Evolutionary conservation across 768 basidiomycete genomes (phyloP).

Genomic region (Crepidotus variabilis): DNA sequence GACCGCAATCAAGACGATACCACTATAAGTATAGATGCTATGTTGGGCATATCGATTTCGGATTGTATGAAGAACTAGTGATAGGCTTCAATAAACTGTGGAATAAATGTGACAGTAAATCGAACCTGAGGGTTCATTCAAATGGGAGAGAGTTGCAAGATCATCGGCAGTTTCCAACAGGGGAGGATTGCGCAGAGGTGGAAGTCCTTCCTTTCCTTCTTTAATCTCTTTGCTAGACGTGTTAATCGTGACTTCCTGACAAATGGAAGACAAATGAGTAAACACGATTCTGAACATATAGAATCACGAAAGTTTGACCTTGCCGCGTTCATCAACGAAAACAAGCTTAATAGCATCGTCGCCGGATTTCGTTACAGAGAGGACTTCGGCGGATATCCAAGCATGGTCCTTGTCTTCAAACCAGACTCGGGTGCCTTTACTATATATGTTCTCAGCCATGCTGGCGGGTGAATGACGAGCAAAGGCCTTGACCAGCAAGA

Average conservation of each 20-base stretch:
- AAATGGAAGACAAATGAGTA: slow-evolving; percentile 1
- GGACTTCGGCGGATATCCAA: slow-evolving; percentile 90
- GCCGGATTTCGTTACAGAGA: slow-evolving; percentile 53
- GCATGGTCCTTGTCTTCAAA: slow-evolving; percentile 93
- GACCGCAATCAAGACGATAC: slow-evolving; percentile 97
- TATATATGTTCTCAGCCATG: slow-evolving; percentile 92
- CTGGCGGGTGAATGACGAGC: slow-evolving; percentile 19
- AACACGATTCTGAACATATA: slow-evolving; percentile 8
- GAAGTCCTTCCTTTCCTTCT: slow-evolving; percentile 75
- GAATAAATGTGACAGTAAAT: slow-evolving; percentile 5
- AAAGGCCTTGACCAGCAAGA: slow-evolving; percentile 28
- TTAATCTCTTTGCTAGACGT: slow-evolving; percentile 80
- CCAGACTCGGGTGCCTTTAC: slow-evolving; percentile 88
- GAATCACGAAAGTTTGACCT: slow-evolving; percentile 45
- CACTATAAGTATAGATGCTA: slow-evolving; percentile 98
- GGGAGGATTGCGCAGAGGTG: slow-evolving; percentile 95
- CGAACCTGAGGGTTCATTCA: slow-evolving; percentile 95
- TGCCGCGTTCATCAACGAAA: slow-evolving; percentile 90
- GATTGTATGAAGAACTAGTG: slow-evolving; percentile 89
- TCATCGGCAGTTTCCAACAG: slow-evolving; percentile 96
- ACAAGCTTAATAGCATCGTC: slow-evolving; percentile 79
- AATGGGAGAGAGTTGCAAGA: slow-evolving; percentile 93
- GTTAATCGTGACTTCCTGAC: slow-evolving; percentile 73
- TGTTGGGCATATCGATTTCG: slow-evolving; percentile 95
- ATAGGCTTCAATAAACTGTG: background rate